Evolutionary conservation across 768 basidiomycete species (phyloP), one percentile per base, ranked within the genome.

Genomic region (Amanita jacksonii): DNA sequence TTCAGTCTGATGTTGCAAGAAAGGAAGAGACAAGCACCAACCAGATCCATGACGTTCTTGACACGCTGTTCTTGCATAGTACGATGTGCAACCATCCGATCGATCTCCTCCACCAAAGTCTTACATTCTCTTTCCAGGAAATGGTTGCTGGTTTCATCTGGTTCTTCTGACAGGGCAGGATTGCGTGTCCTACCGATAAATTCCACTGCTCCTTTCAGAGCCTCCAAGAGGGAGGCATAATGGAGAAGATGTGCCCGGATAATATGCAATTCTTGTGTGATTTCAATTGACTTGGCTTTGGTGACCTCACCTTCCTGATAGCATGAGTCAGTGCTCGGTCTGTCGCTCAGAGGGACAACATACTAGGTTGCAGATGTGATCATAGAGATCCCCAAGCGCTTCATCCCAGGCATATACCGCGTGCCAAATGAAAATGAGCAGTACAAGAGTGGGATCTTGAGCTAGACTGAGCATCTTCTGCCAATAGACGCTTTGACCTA

Each of bases 351-450:
- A 2, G 1, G 2, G 10, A 33, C 41, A 12, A 53, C 70, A 50
- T 47, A 76, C 77, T 34, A 78, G 60, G 24, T 49, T 56, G 47
- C 64, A 72, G 38, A 80, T 69, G 51, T 77, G 70, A 0, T 59
- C 50, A 43, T 77, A 78, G 10, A 79, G 57, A 38, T 62, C 58
- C 48, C 78, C 77, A 3, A 79, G 54, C 0, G 76, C 66, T 54
- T 79, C 69, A 44, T 80, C 77, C 76, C 76, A 80, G 0, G 73
- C 72, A 50, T 79, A 80, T 49, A 79, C 49, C 3, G 76, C 71
- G 40, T 79, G 73, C 78, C 77, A 79, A 18, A 79, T 56, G 32
- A 69, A 67, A 8, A 72, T 65, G 20, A 80, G 54, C 18, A 79
- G 57, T 0, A 77, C 48, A 44, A 79, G 76, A 0, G 78, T 79